phyloP scores from a whole-genome alignment of 2,329 filamentous ascomycete genomes.

The Fusarium cicatricum region DNA sequence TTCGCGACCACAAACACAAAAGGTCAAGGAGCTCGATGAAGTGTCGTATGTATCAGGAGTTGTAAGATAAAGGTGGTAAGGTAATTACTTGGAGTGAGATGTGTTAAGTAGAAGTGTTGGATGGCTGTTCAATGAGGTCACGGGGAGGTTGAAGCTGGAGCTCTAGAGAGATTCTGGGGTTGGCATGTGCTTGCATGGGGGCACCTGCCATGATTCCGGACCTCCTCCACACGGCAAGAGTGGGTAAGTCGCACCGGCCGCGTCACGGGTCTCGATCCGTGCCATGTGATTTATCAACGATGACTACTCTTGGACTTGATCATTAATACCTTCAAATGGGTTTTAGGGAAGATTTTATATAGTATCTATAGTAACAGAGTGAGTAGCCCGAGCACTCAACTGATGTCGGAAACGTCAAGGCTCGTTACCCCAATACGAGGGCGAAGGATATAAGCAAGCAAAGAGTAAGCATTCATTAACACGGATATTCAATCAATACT shows the following conservation, averaged over 20 bases:
- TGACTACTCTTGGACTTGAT: too few species aligned
- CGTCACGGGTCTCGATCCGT: constrained; percentile 23
- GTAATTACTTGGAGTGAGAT: background rate
- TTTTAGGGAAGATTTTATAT: too few species aligned
- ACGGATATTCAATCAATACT: too few species aligned
- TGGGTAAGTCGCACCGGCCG: constrained; percentile 15
- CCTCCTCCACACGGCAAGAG: constrained; percentile 28
- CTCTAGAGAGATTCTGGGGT: constrained; percentile 23
- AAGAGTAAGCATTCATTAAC: too few species aligned
- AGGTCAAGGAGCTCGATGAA: background rate
- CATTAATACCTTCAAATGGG: too few species aligned
- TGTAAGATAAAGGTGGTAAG: background rate
- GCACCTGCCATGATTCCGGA: constrained; percentile 30
- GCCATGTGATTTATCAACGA: constrained; percentile 26
- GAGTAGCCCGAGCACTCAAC: too few species aligned
- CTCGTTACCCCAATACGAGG: too few species aligned
- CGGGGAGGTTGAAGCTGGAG: constrained; percentile 13
- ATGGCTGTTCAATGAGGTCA: constrained; percentile 6
- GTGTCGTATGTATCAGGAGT: background rate
- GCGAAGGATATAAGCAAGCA: too few species aligned
- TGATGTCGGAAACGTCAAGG: too few species aligned
- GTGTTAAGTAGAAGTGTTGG: background rate
- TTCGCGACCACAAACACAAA: constrained; percentile 9
- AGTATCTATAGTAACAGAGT: too few species aligned
- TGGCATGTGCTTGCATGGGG: constrained; percentile 35